Evolutionary conservation across 768 basidiomycete species (phyloP), one percentile per base, ranked within the genome.

Genomic region (Piloderma croceum): DNA sequence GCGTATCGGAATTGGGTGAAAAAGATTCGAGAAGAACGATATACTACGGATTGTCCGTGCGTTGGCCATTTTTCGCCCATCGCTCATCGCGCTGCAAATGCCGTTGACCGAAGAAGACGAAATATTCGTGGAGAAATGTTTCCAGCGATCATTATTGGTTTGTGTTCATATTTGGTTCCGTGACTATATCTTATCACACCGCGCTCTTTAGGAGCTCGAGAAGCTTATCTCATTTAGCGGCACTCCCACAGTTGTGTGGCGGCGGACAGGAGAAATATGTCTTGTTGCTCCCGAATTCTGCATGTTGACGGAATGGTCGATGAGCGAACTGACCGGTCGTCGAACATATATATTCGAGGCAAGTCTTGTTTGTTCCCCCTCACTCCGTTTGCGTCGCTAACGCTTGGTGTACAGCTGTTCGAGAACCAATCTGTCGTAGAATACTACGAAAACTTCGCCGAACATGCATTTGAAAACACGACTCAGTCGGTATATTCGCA

Each of bases 171-270:
- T 54, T 27, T 24, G 24, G 45, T 39, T 39, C 35, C 49, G 21
- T 18, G 21, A 15, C 32, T 34, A 10, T 13, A 25, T 35, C 34
- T 35, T 20, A 48, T 41, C 33, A 49, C 36, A 46, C 23, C 23
- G 10, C 27, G 19, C 34, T 44, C 12, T 36, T 9, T 48, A 94
- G 90, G 94, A 98, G 69, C 74, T 97, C 42, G 90, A 96, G 63
- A 97, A 96, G 65, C 75, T 98, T 46, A 96, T 98, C 44, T 91
- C 90, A 38, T 96, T 89, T 61, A 93, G 87, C 51, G 94, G 94
- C 9, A 98, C 94, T 21, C 94, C 94, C 3, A 98, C 94, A 1
- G 91, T 93, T 31, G 88, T 94, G 9, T 99, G 94, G 94, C 82
- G 96, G 33, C 76, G 96, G 37, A 99, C 96, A 15, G 96, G 96